phyloP scores from a whole-genome alignment of 805 yeast species.

The Candida arabinofermentans region DNA sequence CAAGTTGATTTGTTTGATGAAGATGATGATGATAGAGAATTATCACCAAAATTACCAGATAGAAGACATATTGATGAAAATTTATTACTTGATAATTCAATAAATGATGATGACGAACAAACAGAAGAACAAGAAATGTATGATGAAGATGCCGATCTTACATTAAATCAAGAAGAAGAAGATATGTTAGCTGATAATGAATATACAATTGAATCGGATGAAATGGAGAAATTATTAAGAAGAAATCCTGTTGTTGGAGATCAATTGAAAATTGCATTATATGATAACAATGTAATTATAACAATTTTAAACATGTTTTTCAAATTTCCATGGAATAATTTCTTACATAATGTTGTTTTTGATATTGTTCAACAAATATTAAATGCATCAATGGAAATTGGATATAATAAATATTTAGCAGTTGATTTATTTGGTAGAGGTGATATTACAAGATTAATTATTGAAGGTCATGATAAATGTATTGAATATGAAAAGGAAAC shows the following conservation, averaged over 20 bases:
- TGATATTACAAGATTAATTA: slow-evolving; percentile 51
- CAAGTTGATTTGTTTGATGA: slow-evolving; percentile 6
- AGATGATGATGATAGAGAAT: slow-evolving; percentile 5
- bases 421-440: slow-evolving; percentile 69
- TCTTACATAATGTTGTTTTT: slow-evolving; percentile 94
- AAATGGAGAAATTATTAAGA: slow-evolving; percentile 37
- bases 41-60: neutral
- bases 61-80: neutral
- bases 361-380: slow-evolving; percentile 93
- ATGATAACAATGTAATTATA: slow-evolving; percentile 66
- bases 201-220: slow-evolving; percentile 15
- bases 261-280: slow-evolving; percentile 72
- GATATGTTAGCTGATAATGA: slow-evolving; percentile 10
- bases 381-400: slow-evolving; percentile 76
- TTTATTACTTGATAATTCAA: neutral
- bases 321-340: slow-evolving; percentile 93
- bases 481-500: slow-evolving; percentile 54
- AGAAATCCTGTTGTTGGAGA: slow-evolving; percentile 72
- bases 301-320: slow-evolving; percentile 67
- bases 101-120: slow-evolving; percentile 17
- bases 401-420: slow-evolving; percentile 75
- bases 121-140: slow-evolving; percentile 18
- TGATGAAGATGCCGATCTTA: slow-evolving; percentile 18
- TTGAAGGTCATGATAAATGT: slow-evolving; percentile 56
- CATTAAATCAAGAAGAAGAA: slow-evolving; percentile 19